phyloP scores from a whole-genome alignment of 306 rosid genomes.

The Hippophae gyantsensis region DNA sequence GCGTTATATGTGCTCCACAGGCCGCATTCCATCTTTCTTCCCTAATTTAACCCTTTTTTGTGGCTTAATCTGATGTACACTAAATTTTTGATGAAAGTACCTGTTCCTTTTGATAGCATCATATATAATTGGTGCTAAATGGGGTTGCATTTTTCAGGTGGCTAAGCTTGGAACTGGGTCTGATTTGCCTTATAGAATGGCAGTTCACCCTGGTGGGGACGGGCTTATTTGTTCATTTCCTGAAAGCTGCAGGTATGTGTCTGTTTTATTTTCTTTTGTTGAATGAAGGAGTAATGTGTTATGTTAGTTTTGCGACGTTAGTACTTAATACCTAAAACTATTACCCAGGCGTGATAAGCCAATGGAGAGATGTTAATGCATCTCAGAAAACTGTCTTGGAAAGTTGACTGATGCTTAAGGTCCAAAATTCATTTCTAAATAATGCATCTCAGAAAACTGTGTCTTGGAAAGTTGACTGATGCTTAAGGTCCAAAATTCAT shows the following conservation, averaged over 20 bases:
- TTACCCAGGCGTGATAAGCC: too few relatives aligned
- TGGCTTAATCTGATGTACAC: neutral
- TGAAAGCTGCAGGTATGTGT: constrained; percentile 53
- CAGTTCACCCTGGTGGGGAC: constrained; percentile 58
- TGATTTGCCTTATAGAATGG: constrained; percentile 84
- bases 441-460: neutral
- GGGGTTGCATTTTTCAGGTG: constrained; percentile 39
- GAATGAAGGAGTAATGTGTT: neutral
- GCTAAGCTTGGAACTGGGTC: constrained; percentile 45
- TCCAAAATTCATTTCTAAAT: neutral
- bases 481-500: neutral
- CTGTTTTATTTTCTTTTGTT: constrained; percentile 4
- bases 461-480: neutral
- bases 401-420: neutral
- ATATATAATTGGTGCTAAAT: neutral
- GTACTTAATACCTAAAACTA: too few relatives aligned
- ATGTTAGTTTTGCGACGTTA: too few relatives aligned
- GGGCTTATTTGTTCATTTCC: constrained; percentile 78
- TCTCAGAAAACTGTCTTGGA: too few relatives aligned
- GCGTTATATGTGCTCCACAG: neutral
- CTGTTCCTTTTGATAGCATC: neutral
- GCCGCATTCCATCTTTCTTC: too few relatives aligned
- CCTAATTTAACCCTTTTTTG: neutral
- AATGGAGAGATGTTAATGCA: too few relatives aligned
- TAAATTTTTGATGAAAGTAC: neutral